phyloP scores from a whole-genome alignment of 768 basidiomycete species.

The Tricholoma furcatifolium region DNA sequence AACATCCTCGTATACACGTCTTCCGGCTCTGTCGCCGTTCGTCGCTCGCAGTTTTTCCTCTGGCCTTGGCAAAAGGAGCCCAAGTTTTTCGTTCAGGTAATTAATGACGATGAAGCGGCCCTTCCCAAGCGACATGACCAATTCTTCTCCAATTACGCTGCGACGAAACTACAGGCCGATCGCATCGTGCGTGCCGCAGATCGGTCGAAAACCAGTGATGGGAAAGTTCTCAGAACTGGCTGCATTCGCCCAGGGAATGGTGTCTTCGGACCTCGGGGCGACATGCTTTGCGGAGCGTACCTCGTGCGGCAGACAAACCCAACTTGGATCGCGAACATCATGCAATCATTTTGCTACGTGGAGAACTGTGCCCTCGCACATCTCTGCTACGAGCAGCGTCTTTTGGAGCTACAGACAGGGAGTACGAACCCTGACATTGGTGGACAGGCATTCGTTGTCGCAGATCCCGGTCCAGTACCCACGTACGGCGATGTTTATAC shows the following conservation, averaged over 20 bases:
- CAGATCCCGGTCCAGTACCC: conserved; percentile 62
- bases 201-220: conserved; percentile 24
- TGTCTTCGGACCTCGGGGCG: conserved; percentile 73
- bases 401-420: conserved; percentile 46
- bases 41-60: conserved; percentile 57
- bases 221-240: conserved; percentile 55
- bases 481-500: conserved; percentile 65
- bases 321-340: conserved; percentile 55
- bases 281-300: conserved; percentile 64
- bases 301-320: conserved; percentile 59
- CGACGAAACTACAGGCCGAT: conserved; percentile 62
- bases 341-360: conserved; percentile 71
- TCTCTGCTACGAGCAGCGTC: conserved; percentile 68
- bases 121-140: conserved; percentile 55
- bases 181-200: conserved; percentile 37
- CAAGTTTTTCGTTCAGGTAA: conserved; percentile 54
- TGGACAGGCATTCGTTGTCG: conserved; percentile 65
- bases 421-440: conserved; percentile 60
- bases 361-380: conserved; percentile 77
- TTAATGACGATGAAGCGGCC: conserved; percentile 57
- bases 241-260: conserved; percentile 80
- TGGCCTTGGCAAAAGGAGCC: conserved; percentile 77
- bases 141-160: conserved; percentile 80
- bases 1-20: conserved; percentile 68
- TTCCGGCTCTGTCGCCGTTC: conserved; percentile 63